Percentiles rank a stretch among this genome's conserved stretches.
Conservation (phyloP, 257 asterid species). For the Pogostemon cablin region DNA sequence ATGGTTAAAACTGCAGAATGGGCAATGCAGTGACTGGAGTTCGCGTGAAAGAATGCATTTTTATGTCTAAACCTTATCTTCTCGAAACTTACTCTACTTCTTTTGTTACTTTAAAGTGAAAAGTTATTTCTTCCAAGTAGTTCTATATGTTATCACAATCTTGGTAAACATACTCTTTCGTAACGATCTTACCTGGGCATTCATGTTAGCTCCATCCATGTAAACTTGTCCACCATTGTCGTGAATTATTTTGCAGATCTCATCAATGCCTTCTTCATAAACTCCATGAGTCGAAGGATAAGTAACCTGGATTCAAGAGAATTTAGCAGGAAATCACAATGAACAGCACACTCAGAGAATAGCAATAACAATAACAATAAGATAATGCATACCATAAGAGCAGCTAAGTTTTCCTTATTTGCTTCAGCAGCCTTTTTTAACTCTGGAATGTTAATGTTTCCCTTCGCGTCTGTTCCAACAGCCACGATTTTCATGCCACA, state of each 20-base stretch:
- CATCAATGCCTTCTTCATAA: slow-evolving; percentile 97
- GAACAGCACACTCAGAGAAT: slow-evolving; percentile 12
- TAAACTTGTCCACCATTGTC: slow-evolving; percentile 99
- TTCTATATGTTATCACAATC: neutral
- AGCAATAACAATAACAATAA: slow-evolving; percentile 8
- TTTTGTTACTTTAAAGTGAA: neutral
- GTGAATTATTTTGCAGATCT: slow-evolving; percentile 92
- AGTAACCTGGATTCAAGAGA: slow-evolving; percentile 64
- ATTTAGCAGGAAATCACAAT: slow-evolving; percentile 9
- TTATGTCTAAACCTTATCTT: no score
- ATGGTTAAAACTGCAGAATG: no score
- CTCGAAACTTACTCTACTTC: neutral
- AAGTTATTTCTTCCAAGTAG: neutral
- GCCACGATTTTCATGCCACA: slow-evolving; percentile 99
- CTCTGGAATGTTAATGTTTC: slow-evolving; percentile 93
- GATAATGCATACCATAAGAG: slow-evolving; percentile 74
- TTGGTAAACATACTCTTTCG: neutral
- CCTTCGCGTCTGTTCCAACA: slow-evolving; percentile 96
- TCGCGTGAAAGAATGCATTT: neutral
- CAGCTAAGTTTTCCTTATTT: slow-evolving; percentile 76
- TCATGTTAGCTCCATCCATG: slow-evolving; percentile 99
- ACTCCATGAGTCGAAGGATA: slow-evolving; percentile 99
- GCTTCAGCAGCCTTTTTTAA: slow-evolving; percentile 84
- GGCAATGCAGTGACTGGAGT: neutral
- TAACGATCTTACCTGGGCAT: slow-evolving; percentile 77